Evolutionary conservation across 768 basidiomycete species (phyloP), one percentile per base, ranked within the genome.

Genomic region (Panus rudis): DNA sequence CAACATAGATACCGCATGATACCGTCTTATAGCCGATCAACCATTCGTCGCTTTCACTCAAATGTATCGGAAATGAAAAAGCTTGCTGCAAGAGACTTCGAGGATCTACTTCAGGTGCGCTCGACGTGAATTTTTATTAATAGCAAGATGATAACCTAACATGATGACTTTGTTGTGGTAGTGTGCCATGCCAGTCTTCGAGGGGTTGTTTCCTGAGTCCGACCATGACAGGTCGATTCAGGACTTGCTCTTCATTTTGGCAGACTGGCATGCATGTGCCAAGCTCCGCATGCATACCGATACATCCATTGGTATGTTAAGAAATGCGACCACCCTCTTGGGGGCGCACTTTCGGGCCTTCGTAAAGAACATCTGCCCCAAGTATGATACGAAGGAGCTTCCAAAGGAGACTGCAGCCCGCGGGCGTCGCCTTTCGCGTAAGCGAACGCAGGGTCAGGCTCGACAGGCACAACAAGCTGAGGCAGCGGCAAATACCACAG

Each of bases 201-300:
- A 30, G 16, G 16, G 16, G 10, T 16, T 30, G 28, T 10, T 30
- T 10, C 28, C 28, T 16, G 16, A 30, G 10, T 16, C 28, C 28
- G 28, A 10, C 28, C 28, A 30, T 16, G 16, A 30, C 28, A 30
- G 16, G 28, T 10, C 28, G 10, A 16, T 30, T 16, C 10, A 10
- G 28, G 28, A 30, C 16, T 16, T 30, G 28, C 16, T 30, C 10
- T 30, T 30, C 28, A 14, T 39, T 0, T 33, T 53, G 2, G 55
- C 53, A 4, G 35, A 51, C 3, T 69, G 66, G 68, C 66, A 70
- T 38, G 57, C 55, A 0, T 42, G 62, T 1, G 62, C 64, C 0
- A 70, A 70, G 31, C 42, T 64, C 1, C 54, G 52, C 4, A 52
- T 63, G 23, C 67, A 69, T 30, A 63, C 62, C 0, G 57, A 63